Evolutionary conservation across 1,284 basidiomycete genomes (phyloP).

Genomic region (Ganoderma sp.): DNA sequence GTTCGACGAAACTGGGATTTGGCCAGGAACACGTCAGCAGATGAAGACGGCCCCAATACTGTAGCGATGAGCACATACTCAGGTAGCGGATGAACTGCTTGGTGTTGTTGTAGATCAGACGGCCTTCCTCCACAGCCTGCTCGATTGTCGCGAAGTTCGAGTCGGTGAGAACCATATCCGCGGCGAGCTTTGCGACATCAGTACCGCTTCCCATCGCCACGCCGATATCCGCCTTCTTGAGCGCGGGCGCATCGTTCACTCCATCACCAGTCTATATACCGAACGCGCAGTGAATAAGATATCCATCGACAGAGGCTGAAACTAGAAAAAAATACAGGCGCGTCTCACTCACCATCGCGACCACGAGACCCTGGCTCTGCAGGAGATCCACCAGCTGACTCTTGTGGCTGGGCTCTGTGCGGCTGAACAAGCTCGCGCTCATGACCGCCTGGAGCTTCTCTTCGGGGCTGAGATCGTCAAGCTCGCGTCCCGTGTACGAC

Average conservation of each 20-base stretch:
- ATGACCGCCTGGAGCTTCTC: conserved; percentile 89
- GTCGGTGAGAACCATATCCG: conserved; percentile 94
- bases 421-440: conserved; percentile 87
- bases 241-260: conserved; percentile 96
- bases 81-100: conserved; percentile 97
- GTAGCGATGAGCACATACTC: conserved; percentile 54
- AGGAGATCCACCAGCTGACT: conserved; percentile 93
- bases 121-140: conserved; percentile 94
- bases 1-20: conserved; percentile 87
- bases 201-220: conserved; percentile 99
- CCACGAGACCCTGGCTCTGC: conserved; percentile 91
- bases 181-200: conserved; percentile 97
- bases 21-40: conserved; percentile 28
- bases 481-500: conserved; percentile 93
- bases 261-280: conserved; percentile 80
- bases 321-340: not conserved
- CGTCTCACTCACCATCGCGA: conserved; percentile 85
- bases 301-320: not conserved
- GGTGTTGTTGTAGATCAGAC: conserved; percentile 98
- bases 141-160: conserved; percentile 94
- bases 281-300: conserved; percentile 24
- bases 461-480: conserved; percentile 81
- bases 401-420: conserved; percentile 97
- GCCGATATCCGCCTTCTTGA: conserved; percentile 98
- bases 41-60: not conserved